These are phyloP conservation scores for Phyllosticta citriasiana DNA, from an alignment of 2,329 filamentous ascomycete genomes.

Conservation along the genomic window DNA sequence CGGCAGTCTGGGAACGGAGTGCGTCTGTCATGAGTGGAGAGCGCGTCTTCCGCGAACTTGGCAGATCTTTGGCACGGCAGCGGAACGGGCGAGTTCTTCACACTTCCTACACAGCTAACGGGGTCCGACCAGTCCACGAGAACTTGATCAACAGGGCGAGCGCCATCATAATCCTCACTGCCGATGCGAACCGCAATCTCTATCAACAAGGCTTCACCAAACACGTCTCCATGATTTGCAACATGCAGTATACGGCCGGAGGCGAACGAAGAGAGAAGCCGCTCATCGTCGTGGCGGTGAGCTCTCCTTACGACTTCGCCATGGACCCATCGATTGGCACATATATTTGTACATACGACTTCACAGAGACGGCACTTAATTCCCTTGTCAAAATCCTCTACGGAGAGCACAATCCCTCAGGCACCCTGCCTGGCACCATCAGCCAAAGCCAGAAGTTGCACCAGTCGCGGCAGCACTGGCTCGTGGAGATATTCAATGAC, in stretches of 20 bases:
- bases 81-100: slow-evolving; percentile 80
- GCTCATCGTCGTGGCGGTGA: slow-evolving; percentile 82
- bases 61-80: slow-evolving; percentile 75
- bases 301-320: slow-evolving; percentile 92
- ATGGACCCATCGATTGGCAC: slow-evolving; percentile 85
- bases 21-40: slow-evolving; percentile 79
- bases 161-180: slow-evolving; percentile 82
- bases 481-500: slow-evolving; percentile 80
- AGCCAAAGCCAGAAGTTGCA: slow-evolving; percentile 78
- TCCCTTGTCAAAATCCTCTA: slow-evolving; percentile 76
- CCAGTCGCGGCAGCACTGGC: slow-evolving; percentile 89
- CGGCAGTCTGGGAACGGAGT: slow-evolving; percentile 45
- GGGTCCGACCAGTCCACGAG: slow-evolving; percentile 84
- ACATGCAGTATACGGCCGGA: slow-evolving; percentile 59
- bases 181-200: slow-evolving; percentile 85
- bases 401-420: slow-evolving; percentile 55
- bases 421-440: slow-evolving; percentile 58
- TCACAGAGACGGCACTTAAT: slow-evolving; percentile 82
- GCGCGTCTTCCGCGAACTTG: slow-evolving; percentile 82
- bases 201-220: slow-evolving; percentile 95
- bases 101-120: slow-evolving; percentile 91
- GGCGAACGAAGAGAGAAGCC: slow-evolving; percentile 71
- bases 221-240: slow-evolving; percentile 92
- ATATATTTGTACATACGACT: slow-evolving; percentile 93
- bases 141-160: slow-evolving; percentile 82